Base-by-base conservation (phyloP, 2,329 filamentous ascomycete species). In the Xylaria sp. region DNA sequence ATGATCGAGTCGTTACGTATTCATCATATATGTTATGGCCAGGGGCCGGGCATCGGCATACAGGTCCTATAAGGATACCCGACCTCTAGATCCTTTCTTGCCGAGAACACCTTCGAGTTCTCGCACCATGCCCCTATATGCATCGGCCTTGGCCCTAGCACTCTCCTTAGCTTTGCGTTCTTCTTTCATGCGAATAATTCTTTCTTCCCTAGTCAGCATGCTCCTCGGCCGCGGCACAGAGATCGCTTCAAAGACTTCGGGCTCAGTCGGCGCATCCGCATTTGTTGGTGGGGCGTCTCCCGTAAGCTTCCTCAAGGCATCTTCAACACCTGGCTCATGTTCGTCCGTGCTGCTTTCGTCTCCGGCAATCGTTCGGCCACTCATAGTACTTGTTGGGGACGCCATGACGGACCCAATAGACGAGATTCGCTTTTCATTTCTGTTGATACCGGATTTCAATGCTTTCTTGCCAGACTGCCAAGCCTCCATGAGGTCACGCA, bases 21-120 rank as follows among this genome's bases (percentile, higher is more conserved):
- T 65, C 59, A 57, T 65, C 54, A 57, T 38, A 56, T 57, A 33
- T 58, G 19, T 58, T 55, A 63, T 51, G 48, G 25, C 19, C 21
- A 51, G 40, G 43, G 38, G 31, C 53, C 25, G 21, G 48, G 46
- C 44, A 38, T 51, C 37, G 43, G 23, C 21, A 48, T 52, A 27
- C 13, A n/a, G 4, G 13, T 44, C 41, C 69, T 47, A 73, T 58
- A 73, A 65, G 43, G 72, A 72, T 54, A 67, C 57, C 52, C 72
- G 69, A 38, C 65, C 66, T 51, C 64, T 67, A 10, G 63, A 33
- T 81, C 77, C 72, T 81, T 86, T 71, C 35, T 65, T 70, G 49
- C 85, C 86, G 74, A 98, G 96, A 62, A 99, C 87, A 67, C 91
- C 94, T 79, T 97, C 92, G 60, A 99, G 82, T 78, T 99, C 95